Percentiles rank a stretch among this genome's conserved stretches.
Evolutionary conservation across 176 grass and related monocot genomes (phyloP).

Genomic region (Echinochloa phyllopogon): DNA sequence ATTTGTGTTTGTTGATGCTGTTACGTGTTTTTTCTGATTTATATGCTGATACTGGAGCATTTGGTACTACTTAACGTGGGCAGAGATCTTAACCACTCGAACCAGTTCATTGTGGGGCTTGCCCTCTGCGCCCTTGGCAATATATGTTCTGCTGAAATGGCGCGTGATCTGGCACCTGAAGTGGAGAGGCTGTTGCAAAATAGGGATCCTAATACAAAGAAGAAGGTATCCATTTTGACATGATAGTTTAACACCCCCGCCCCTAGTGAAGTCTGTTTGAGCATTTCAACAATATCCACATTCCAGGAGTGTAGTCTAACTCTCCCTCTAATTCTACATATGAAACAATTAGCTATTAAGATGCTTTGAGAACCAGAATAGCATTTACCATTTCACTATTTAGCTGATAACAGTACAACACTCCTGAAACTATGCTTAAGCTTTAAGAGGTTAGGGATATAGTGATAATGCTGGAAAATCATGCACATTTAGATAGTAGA

Average conservation of each 20-base stretch:
- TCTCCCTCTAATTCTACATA: not conserved
- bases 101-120: constrained; percentile 97
- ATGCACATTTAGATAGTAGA: not conserved
- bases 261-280: constrained; percentile 5
- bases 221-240: constrained; percentile 66
- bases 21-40: not conserved
- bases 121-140: constrained; percentile 96
- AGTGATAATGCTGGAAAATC: not conserved
- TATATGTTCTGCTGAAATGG: constrained; percentile 99
- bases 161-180: constrained; percentile 89
- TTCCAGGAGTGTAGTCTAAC: not conserved
- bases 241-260: not conserved
- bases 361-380: not conserved
- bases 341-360: not conserved
- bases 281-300: not conserved
- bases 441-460: not conserved
- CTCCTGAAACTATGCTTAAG: not conserved
- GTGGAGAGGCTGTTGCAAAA: constrained; percentile 91
- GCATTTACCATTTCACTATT: not conserved
- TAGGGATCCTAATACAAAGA: constrained; percentile 93
- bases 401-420: not conserved
- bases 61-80: constrained; percentile 56
- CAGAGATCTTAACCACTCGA: constrained; percentile 99
- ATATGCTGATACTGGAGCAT: constrained; percentile 15
- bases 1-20: constrained; percentile 20